Evolutionary conservation across 805 yeast species (phyloP), one percentile per base, ranked within the genome.

Genomic region (Saccharomycopsis sp.): DNA sequence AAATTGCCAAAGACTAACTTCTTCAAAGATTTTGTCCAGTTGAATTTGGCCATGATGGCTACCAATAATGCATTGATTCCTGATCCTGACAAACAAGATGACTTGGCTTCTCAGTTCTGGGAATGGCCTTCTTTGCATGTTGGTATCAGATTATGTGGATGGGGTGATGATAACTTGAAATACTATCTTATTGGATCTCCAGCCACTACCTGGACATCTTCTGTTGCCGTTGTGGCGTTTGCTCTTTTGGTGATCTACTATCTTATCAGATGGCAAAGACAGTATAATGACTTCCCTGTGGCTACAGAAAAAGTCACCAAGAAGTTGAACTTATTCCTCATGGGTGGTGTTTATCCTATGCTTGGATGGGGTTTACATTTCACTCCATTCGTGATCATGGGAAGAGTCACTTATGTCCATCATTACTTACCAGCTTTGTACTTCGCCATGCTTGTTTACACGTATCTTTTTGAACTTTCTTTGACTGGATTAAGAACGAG

Each of bases 11-110:
- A 79, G 67, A 87, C 94, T 12, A 82, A 79, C 62, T 87, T 88
- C 71, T 78, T 87, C 77, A 85, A 86, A 60, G 94, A 88, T 71
- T 88, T 88, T 63, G 70, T 87, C 44, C 82, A 86, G 66, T 75
- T 86, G 62, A 88, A 88, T 68, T 82, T 86, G 68, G 94, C 93
- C 1, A 88, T 88, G 96, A 87, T 87, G 84, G 88, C 93, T 5
- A 85, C 93, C 12, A 88, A 88, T 69, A 88, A 86, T 66, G 96
- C 93, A 0, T 76, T 88, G 65, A 79, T 88, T 34, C 93, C 94
- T 7, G 96, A 88, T 68, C 73, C 76, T 1, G 94, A 88, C 66
- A 87, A 87, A 66, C 81, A 75, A 63, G 96, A 88, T 67, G 79
- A 78, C 58, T 73, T 88, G 60, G 84, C 91, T 1, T 85, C 93